Conservation (phyloP, 352 stramenopile genomes). For the Hyaloperonospora arabidopsidis region DNA sequence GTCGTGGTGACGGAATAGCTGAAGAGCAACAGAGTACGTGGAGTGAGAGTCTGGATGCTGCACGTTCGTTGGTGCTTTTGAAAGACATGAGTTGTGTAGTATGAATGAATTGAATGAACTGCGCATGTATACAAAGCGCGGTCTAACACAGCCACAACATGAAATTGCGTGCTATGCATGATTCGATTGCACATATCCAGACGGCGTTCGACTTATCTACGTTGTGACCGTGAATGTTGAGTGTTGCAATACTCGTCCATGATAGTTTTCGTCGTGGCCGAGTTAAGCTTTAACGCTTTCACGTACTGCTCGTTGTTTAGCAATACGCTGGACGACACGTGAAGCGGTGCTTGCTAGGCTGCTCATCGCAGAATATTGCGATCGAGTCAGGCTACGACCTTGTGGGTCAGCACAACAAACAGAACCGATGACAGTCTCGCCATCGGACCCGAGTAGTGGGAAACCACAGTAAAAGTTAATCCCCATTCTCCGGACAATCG, state of each 20-base stretch:
- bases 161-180: slow-evolving; percentile 10
- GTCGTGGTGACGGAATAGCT: slow-evolving; percentile 6
- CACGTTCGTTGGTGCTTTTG: slow-evolving; percentile 28
- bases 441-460: slow-evolving; percentile 38
- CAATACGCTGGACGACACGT: slow-evolving; percentile 31
- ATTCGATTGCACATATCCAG: slow-evolving; percentile 7
- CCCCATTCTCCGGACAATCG: slow-evolving; percentile 31
- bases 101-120: slow-evolving; percentile 17
- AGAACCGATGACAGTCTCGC: slow-evolving; percentile 48
- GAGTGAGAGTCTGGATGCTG: slow-evolving; percentile 21
- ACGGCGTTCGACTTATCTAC: slow-evolving; percentile 7
- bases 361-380: slow-evolving; percentile 50
- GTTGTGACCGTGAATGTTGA: too few relatives aligned
- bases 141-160: not conserved
- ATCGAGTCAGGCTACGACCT: slow-evolving; percentile 39
- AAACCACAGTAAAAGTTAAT: slow-evolving; percentile 76
- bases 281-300: slow-evolving; percentile 17
- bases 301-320: slow-evolving; percentile 18
- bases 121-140: not conserved
- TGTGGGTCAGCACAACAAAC: slow-evolving; percentile 53
- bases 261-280: slow-evolving; percentile 10
- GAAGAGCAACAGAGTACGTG: slow-evolving; percentile 17
- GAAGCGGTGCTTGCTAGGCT: slow-evolving; percentile 47
- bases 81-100: slow-evolving; percentile 34
- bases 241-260: slow-evolving; percentile 19